These are phyloP conservation scores for Aspergillus sp. DNA, from an alignment of 2,329 filamentous ascomycete genomes.

Conservation along the genomic window DNA sequence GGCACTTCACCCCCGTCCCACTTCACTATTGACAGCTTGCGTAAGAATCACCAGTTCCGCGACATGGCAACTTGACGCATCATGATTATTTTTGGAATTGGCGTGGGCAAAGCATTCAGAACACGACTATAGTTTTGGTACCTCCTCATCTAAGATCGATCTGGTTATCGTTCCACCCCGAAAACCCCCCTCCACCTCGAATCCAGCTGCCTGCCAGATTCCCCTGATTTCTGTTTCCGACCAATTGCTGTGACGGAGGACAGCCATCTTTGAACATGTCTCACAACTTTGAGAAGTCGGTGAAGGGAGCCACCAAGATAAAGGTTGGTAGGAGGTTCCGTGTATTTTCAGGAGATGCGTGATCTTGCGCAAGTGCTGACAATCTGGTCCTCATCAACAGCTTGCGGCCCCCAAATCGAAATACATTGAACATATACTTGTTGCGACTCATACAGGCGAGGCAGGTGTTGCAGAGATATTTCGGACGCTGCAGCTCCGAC, in stretches of 20 bases:
- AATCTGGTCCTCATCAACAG: conserved; percentile 48
- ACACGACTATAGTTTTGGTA: conserved; percentile 17
- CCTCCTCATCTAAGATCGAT: background rate
- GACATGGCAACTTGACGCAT: conserved; percentile 35
- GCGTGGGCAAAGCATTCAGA: conserved; percentile 24
- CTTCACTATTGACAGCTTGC: conserved; percentile 13
- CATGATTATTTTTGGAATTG: conserved; percentile 28
- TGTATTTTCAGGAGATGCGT: background rate
- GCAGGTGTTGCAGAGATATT: conserved; percentile 95
- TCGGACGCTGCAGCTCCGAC: conserved; percentile 79
- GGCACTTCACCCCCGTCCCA: conserved; percentile 1
- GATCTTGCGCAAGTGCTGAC: conserved; percentile 16
- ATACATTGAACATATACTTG: conserved; percentile 96
- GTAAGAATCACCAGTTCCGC: conserved; percentile 20
- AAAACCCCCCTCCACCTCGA: background rate
- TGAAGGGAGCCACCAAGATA: conserved; percentile 97
- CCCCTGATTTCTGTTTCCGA: conserved; percentile 17
- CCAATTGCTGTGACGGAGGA: conserved; percentile 11
- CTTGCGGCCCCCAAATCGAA: conserved; percentile 97
- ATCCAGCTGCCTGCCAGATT: conserved; percentile 7
- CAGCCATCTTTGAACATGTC: conserved; percentile 31
- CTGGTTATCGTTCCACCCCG: background rate
- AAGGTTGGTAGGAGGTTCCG: conserved; percentile 62
- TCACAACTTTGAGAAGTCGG: conserved; percentile 91
- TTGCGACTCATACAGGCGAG: conserved; percentile 93